Conservation (phyloP, 2,329 filamentous ascomycete species). For the Epichloe hybrida region DNA sequence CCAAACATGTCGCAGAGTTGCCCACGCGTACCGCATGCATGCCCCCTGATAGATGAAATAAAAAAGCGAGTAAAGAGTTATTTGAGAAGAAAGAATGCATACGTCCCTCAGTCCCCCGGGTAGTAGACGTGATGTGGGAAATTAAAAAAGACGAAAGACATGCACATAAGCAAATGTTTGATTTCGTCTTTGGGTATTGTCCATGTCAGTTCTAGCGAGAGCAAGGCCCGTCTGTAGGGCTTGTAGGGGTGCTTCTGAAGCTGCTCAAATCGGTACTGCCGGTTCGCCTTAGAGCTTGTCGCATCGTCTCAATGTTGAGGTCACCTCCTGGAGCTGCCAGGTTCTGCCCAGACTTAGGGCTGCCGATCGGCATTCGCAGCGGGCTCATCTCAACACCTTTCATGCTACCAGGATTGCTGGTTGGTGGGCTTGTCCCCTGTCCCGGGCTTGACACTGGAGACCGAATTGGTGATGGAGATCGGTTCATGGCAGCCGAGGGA, state of each 20-base stretch:
- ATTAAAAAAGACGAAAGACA: neutral
- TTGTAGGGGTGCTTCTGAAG: constrained; percentile 41
- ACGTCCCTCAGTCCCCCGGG: neutral
- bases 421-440: constrained; percentile 55
- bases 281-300: constrained; percentile 73
- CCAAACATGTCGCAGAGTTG: constrained; percentile 2
- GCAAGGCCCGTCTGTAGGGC: constrained; percentile 35
- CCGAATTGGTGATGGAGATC: constrained; percentile 67
- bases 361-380: constrained; percentile 43
- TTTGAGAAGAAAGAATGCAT: constrained; percentile 3
- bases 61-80: constrained; percentile 1
- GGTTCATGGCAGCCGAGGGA: constrained; percentile 36
- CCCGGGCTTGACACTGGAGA: constrained; percentile 66
- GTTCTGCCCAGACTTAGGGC: constrained; percentile 44
- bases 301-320: constrained; percentile 86
- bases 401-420: constrained; percentile 61
- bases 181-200: neutral
- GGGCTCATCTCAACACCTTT: constrained; percentile 64
- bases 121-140: neutral
- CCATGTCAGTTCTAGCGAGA: constrained; percentile 12
- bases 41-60: neutral
- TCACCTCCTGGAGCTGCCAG: constrained; percentile 41
- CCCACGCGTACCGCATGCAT: neutral
- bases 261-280: constrained; percentile 64
- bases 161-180: neutral